Conservation (phyloP, 768 basidiomycete species). For the Calvatia gigantea region DNA sequence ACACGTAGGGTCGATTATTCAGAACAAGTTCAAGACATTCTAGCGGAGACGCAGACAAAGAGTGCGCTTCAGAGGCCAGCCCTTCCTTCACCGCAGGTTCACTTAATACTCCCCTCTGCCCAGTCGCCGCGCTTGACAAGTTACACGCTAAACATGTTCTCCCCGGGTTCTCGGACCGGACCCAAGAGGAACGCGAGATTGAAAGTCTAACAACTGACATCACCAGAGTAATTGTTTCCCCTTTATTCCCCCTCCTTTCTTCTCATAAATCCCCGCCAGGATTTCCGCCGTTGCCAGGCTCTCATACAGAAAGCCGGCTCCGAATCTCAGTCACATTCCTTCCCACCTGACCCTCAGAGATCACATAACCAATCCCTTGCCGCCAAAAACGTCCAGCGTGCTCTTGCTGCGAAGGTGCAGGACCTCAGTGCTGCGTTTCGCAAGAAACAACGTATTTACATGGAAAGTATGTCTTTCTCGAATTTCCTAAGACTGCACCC, state of each 20-base stretch:
- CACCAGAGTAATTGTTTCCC: constrained; percentile 60
- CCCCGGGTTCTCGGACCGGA: constrained; percentile 94
- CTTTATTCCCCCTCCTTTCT: constrained; percentile 42
- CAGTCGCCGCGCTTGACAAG: constrained; percentile 89
- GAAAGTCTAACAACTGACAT: constrained; percentile 82
- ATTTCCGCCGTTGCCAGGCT: constrained; percentile 59
- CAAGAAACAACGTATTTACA: constrained; percentile 97
- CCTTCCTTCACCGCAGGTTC: constrained; percentile 13
- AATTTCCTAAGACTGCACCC: constrained; percentile 17
- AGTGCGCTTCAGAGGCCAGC: constrained; percentile 46
- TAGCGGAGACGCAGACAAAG: constrained; percentile 67
- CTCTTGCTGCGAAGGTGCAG: constrained; percentile 94
- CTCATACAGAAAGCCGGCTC: constrained; percentile 76
- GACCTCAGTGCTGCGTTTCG: constrained; percentile 88
- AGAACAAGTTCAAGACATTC: constrained; percentile 82
- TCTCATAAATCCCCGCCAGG: constrained; percentile 34
- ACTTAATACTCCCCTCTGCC: constrained; percentile 17
- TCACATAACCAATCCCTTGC: constrained; percentile 50
- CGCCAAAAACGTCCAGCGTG: constrained; percentile 93
- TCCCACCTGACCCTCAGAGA: constrained; percentile 52
- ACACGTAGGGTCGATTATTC: constrained; percentile 82
- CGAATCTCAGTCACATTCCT: constrained; percentile 48
- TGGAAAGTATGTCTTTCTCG: constrained; percentile 78
- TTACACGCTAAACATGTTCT: constrained; percentile 95
- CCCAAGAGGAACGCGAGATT: constrained; percentile 92